Conservation (phyloP, 331 rosid genomes). For the Pyracantha coccinea region DNA sequence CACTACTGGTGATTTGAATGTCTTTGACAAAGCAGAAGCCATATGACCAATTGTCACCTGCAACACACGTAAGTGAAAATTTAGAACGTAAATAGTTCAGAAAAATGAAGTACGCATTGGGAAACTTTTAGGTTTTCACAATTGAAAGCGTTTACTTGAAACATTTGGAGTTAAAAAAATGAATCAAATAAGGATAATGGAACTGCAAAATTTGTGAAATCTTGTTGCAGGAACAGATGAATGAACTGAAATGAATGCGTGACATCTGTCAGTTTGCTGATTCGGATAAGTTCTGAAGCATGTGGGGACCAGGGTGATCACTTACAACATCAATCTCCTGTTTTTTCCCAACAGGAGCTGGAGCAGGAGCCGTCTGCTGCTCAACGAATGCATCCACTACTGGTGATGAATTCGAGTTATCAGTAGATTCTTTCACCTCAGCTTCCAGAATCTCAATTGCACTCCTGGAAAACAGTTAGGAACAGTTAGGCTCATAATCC, state of each 20-base stretch:
- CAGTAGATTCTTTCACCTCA: slow-evolving; percentile 47
- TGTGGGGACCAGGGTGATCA: not conserved
- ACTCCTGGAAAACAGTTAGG: slow-evolving; percentile 41
- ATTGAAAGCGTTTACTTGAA: not conserved
- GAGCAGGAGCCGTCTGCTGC: slow-evolving; percentile 25
- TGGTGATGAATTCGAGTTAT: slow-evolving; percentile 17
- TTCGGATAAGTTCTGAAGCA: not conserved
- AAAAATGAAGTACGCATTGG: not conserved
- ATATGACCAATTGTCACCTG: slow-evolving; percentile 83
- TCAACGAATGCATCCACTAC: slow-evolving; percentile 29
- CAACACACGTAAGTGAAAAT: slow-evolving; percentile 15
- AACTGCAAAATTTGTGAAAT: not conserved
- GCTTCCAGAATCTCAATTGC: slow-evolving; percentile 79
- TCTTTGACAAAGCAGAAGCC: slow-evolving; percentile 83
- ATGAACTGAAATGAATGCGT: not conserved
- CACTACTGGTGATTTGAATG: slow-evolving; percentile 70
- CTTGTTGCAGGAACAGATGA: not conserved
- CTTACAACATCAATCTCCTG: slow-evolving; percentile 51
- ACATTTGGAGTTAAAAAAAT: not conserved
- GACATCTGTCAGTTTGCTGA: not conserved
- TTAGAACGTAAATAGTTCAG: not conserved
- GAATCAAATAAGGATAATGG: not conserved
- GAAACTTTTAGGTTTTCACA: not conserved
- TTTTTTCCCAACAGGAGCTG: slow-evolving; percentile 14
- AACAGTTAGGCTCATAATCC: not conserved